These are phyloP conservation scores for Rhodotorula sphaerocarpa DNA, from an alignment of 768 basidiomycete species.

Conservation along the genomic window DNA sequence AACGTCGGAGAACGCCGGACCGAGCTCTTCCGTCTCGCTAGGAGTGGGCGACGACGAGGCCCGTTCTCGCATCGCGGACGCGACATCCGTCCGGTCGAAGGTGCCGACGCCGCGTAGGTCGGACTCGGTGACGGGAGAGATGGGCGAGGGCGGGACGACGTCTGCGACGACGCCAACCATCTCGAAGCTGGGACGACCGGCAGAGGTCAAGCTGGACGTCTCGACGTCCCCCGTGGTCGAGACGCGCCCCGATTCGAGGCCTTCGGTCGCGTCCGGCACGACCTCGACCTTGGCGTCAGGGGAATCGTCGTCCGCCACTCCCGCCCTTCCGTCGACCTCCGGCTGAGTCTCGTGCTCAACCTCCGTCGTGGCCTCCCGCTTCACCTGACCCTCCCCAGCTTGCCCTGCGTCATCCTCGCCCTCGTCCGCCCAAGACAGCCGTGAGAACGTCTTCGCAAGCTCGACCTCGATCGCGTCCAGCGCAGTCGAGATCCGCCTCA, in stretches of 20 bases:
- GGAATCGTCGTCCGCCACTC: too few species aligned
- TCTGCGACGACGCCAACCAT: too few species aligned
- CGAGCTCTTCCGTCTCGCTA: background rate
- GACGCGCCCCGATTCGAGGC: background rate
- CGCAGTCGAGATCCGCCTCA: constrained; percentile 33
- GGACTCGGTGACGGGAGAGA: constrained; percentile 5
- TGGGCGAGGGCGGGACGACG: background rate
- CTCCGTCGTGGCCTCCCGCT: background rate
- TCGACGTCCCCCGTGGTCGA: background rate
- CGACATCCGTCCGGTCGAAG: background rate
- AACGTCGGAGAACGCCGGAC: too few species aligned
- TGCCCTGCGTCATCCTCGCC: background rate
- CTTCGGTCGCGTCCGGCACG: too few species aligned
- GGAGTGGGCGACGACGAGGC: background rate
- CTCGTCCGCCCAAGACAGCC: background rate
- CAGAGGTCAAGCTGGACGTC: too few species aligned
- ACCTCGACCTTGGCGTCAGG: too few species aligned
- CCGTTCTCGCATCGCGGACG: too few species aligned
- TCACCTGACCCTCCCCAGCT: background rate
- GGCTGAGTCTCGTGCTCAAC: too few species aligned
- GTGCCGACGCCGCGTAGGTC: constrained; percentile 4
- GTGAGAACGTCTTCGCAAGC: constrained; percentile 11
- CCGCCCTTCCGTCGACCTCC: too few species aligned
- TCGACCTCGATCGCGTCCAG: constrained; percentile 33
- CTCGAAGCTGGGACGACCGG: too few species aligned